These are phyloP conservation scores for Ophiostoma novo-ulmi DNA, from an alignment of 2,329 filamentous ascomycete genomes.

Conservation along the genomic window DNA sequence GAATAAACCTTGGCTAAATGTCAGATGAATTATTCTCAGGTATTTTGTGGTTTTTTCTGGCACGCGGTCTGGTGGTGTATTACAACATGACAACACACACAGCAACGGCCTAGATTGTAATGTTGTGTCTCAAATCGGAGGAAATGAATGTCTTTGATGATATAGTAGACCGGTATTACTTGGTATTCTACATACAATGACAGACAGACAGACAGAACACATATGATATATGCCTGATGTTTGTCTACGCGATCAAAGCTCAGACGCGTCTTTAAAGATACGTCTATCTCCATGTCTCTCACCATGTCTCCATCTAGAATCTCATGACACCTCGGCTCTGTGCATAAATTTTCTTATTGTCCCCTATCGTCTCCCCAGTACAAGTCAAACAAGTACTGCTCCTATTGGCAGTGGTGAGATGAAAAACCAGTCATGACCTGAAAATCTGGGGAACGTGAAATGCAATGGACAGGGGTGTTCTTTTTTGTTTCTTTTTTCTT, in stretches of 20 bases:
- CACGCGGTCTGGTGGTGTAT: background rate
- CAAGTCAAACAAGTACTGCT: background rate
- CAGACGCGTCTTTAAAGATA: background rate
- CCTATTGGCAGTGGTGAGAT: background rate
- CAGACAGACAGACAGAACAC: background rate
- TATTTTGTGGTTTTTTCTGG: background rate
- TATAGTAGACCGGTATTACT: background rate
- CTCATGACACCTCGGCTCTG: background rate
- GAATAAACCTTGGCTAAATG: background rate
- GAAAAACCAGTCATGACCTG: background rate
- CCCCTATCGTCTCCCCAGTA: background rate
- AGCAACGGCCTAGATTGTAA: background rate
- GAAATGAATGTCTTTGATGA: background rate
- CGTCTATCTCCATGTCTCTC: background rate
- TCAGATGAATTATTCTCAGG: background rate
- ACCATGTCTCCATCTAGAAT: no score
- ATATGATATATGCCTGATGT: background rate
- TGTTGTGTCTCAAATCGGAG: conserved; percentile 9
- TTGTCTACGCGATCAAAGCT: background rate
- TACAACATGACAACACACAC: background rate
- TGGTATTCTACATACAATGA: background rate
- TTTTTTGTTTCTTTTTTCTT: background rate
- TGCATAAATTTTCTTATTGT: background rate
- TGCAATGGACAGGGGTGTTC: background rate
- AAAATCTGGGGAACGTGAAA: conserved; percentile 16